Conservation (phyloP, 2,329 filamentous ascomycete species). For the Madurella fahalii region DNA sequence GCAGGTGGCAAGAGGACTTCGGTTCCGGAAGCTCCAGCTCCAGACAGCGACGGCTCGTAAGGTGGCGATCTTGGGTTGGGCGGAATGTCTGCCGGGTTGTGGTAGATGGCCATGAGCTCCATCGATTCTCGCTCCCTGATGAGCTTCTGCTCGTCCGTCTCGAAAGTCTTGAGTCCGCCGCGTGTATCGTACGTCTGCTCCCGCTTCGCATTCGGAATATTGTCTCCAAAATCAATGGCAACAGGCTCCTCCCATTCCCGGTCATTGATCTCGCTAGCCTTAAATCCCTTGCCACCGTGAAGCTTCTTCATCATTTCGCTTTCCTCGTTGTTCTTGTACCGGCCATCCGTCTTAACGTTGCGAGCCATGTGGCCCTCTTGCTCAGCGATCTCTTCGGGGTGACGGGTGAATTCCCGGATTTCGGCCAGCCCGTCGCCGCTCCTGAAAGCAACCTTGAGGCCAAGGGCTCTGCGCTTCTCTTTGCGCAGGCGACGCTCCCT, state of each 20-base stretch:
- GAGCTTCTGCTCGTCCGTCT: constrained; percentile 52
- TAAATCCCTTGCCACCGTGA: constrained; percentile 48
- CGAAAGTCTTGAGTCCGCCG: constrained; percentile 48
- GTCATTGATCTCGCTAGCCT: constrained; percentile 14
- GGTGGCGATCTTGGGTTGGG: constrained; percentile 52
- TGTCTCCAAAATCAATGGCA: constrained; percentile 41
- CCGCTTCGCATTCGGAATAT: constrained; percentile 43
- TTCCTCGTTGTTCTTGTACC: constrained; percentile 65
- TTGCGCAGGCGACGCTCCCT: constrained; percentile 65
- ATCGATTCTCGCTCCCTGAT: constrained; percentile 55
- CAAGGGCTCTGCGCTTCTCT: constrained; percentile 56
- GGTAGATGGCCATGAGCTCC: constrained; percentile 60
- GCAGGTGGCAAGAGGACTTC: constrained; percentile 38
- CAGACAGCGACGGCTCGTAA: constrained; percentile 29
- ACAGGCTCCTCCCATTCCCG: constrained; percentile 50
- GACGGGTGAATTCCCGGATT: constrained; percentile 66
- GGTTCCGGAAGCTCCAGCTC: constrained; percentile 27
- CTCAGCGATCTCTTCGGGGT: constrained; percentile 47
- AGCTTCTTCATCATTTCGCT: constrained; percentile 63
- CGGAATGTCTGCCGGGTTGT: constrained; percentile 51
- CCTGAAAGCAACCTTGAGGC: constrained; percentile 68
- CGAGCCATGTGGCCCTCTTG: constrained; percentile 11
- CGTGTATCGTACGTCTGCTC: constrained; percentile 50
- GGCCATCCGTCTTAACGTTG: constrained; percentile 30
- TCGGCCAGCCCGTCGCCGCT: constrained; percentile 62